Evolutionary conservation across 169 alveolate genomes (phyloP).

Genomic region (Theileria parva): DNA sequence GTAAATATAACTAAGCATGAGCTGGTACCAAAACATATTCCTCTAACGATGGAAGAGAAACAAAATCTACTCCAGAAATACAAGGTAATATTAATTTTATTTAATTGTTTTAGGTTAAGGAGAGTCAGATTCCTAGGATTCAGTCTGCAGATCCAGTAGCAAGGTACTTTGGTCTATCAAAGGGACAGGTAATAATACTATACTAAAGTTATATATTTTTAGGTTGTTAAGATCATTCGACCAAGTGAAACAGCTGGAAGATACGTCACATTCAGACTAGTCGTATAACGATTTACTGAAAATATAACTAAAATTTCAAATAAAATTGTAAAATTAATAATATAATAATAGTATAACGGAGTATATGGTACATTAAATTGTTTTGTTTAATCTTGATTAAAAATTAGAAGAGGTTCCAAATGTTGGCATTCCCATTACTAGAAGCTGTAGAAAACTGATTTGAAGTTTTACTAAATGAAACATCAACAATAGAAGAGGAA

Average conservation of each 20-base stretch:
- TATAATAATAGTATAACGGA: not conserved
- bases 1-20: constrained; percentile 97
- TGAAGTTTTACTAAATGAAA: constrained; percentile 4
- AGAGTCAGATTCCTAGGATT: constrained; percentile 94
- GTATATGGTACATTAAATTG: not conserved
- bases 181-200: constrained; percentile 84
- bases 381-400: not conserved
- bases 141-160: constrained; percentile 96
- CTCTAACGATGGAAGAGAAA: constrained; percentile 92
- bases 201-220: not conserved
- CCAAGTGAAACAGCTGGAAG: constrained; percentile 99
- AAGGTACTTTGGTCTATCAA: constrained; percentile 90
- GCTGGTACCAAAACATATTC: constrained; percentile 95
- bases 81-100: constrained; percentile 63
- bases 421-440: constrained; percentile 49
- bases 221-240: constrained; percentile 95
- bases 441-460: constrained; percentile 41
- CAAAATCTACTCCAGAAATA: constrained; percentile 88
- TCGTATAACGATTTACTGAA: constrained; percentile 21
- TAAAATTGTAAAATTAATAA: not conserved
- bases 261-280: constrained; percentile 89
- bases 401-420: constrained; percentile 28
- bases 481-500: constrained; percentile 39
- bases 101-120: constrained; percentile 81
- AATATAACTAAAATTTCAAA: not conserved